Evolutionary conservation across 2,329 filamentous ascomycete genomes (phyloP).

Genomic region (Setomelanomma holmii): DNA sequence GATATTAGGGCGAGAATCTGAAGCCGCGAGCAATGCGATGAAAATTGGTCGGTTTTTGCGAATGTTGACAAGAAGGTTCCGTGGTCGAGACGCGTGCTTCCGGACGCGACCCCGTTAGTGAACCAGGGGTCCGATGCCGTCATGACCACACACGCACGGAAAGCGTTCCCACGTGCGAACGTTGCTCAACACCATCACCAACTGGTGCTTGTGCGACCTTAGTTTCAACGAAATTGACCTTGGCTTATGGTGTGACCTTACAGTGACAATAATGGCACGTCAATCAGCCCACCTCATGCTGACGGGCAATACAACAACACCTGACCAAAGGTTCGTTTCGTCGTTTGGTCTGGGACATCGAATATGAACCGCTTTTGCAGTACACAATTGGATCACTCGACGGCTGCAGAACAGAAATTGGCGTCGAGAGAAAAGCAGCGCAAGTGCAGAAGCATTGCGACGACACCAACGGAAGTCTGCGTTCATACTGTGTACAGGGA

Average conservation of each 20-base stretch:
- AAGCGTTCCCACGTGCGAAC: slow-evolving; percentile 23
- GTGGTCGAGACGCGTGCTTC: slow-evolving; percentile 12
- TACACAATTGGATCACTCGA: slow-evolving; percentile 20
- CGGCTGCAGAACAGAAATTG: slow-evolving; percentile 5
- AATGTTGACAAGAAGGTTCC: not conserved
- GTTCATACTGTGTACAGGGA: too few species aligned
- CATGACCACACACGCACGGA: slow-evolving; percentile 20
- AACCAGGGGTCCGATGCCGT: slow-evolving; percentile 22
- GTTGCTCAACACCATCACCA: not conserved
- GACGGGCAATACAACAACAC: too few species aligned
- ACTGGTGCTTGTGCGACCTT: not conserved
- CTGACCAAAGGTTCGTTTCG: too few species aligned
- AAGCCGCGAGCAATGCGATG: too few species aligned
- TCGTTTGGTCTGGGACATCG: slow-evolving; percentile 37
- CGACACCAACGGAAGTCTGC: too few species aligned
- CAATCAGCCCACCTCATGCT: too few species aligned
- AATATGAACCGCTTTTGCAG: slow-evolving; percentile 18
- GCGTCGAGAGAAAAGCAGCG: too few species aligned
- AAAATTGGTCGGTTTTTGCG: not conserved
- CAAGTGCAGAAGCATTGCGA: too few species aligned
- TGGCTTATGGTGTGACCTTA: not conserved
- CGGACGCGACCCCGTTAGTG: slow-evolving; percentile 23
- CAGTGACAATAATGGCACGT: not conserved
- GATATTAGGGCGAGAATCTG: too few species aligned
- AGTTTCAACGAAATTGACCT: not conserved